Percentiles rank a stretch among this genome's conserved stretches.
Conservation (phyloP, 768 basidiomycete species). For the Coprinopsis cinerea region DNA sequence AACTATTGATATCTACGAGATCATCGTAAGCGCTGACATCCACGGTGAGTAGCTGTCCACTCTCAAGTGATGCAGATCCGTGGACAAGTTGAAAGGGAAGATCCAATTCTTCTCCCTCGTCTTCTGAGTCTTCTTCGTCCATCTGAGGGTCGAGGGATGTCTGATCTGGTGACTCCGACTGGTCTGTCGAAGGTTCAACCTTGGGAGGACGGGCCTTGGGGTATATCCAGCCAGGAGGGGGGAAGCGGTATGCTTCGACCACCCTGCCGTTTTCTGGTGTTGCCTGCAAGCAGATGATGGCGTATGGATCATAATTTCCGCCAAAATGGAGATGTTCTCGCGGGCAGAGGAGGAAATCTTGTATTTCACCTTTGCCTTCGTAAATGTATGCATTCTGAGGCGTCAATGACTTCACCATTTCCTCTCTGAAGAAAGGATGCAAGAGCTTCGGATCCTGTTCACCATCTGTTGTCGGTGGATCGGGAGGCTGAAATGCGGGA, state of each 20-base stretch:
- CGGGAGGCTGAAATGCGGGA: conserved; percentile 55
- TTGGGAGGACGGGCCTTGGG: neutral
- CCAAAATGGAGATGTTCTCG: conserved; percentile 62
- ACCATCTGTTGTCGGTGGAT: conserved; percentile 26
- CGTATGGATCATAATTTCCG: conserved; percentile 59
- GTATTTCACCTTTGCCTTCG: conserved; percentile 48
- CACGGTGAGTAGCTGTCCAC: conserved; percentile 41
- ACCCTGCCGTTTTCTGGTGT: conserved; percentile 41
- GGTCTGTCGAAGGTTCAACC: neutral
- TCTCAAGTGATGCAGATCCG: conserved; percentile 28
- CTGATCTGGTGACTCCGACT: neutral
- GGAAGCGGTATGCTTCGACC: conserved; percentile 64
- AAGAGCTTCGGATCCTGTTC: conserved; percentile 25
- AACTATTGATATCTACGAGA: conserved; percentile 23
- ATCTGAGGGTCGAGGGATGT: neutral
- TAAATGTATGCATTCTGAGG: conserved; percentile 52
- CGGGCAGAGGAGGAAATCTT: conserved; percentile 80
- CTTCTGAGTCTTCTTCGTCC: neutral
- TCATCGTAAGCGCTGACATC: conserved; percentile 42
- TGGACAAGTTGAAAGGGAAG: conserved; percentile 9
- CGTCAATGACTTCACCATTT: conserved; percentile 56
- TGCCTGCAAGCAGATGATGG: conserved; percentile 59
- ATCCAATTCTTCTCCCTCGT: neutral
- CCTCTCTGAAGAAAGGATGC: conserved; percentile 48
- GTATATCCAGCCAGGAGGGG: conserved; percentile 47